Percentiles rank a stretch among this genome's conserved stretches.
Conservation (phyloP, 2,329 filamentous ascomycete genomes). For the Pseudogymnoascus sp. region DNA sequence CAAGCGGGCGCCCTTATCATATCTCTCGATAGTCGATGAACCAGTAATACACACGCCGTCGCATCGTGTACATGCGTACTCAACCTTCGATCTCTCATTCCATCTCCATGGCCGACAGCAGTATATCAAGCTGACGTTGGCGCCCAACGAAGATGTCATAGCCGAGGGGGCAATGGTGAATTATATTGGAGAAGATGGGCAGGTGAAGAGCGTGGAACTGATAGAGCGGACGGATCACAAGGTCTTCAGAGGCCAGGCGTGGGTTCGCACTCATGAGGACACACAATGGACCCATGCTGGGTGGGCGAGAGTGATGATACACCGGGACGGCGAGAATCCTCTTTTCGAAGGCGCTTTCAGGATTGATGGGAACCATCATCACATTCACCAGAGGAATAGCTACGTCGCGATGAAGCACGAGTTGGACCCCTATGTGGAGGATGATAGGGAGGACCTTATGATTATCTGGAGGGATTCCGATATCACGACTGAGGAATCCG, state of each 20-base stretch:
- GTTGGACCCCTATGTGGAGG: conserved; percentile 55
- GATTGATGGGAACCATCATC: conserved; percentile 73
- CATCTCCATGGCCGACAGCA: conserved; percentile 58
- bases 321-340: conserved; percentile 66
- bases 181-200: conserved; percentile 65
- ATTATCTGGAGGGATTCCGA: conserved; percentile 89
- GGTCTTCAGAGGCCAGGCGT: conserved; percentile 76
- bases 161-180: conserved; percentile 66
- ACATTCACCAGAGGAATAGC: conserved; percentile 68
- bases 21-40: conserved; percentile 66
- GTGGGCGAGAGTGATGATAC: conserved; percentile 76
- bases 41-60: conserved; percentile 70
- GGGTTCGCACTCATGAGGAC: conserved; percentile 53
- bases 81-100: conserved; percentile 80
- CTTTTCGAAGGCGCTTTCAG: conserved; percentile 88
- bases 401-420: conserved; percentile 66
- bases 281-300: conserved; percentile 70
- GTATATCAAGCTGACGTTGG: conserved; percentile 68
- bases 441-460: conserved; percentile 65
- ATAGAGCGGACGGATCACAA: conserved; percentile 68
- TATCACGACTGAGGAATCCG: conserved; percentile 53
- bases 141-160: conserved; percentile 88
- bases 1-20: conserved; percentile 67
- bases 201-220: conserved; percentile 55
- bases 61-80: conserved; percentile 70